Base-by-base conservation (phyloP, 257 asterid genomes). In the Solanum corneliomulleri region DNA sequence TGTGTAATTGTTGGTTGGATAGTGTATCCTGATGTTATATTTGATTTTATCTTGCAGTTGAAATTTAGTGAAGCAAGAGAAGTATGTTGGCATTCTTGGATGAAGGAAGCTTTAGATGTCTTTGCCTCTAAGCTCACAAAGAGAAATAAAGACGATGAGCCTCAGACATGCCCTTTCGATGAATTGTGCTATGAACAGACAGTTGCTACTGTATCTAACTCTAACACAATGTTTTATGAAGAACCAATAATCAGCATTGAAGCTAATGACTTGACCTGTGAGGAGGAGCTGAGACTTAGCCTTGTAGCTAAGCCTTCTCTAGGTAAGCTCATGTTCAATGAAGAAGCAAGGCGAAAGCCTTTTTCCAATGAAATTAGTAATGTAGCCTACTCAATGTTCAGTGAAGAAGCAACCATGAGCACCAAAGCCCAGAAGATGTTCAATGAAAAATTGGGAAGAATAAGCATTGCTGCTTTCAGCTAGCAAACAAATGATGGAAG, bases 71-170 rank as follows among this genome's bases (percentile, higher is more conserved):
- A 95, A 91, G 99, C 99, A 15, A 91, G 91, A 80, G 97, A 92
- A 87, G 90, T 86, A 23, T 97, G 99, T 68, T 80, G 90, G 2
- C 94, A 94, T 87, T 86, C 87, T 3, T 97, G 99, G 99, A 97
- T 97, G 99, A 97, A 92, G 86, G 97, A 95, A 85, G 99, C 99
- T 7, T 89, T 97, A 81, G 97, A 96, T 68, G 87, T 85, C 23
- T 94, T 96, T 20, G 92, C 93, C 13, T 13, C 88, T 74, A 92
- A 88, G 82, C 87, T 91, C 85, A 33, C 88, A 83, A 74, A 82
- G 44, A 77, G 71, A 70, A 49, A 10, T 10, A 58, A 60, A 87
- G 87, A 76, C 44, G 80, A 87, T 6, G 88, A 87, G 56, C 68
- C 35, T 66, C 45, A n/a, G 37, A 23, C 89, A 25, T 70, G 88